Base-by-base conservation (phyloP, 768 basidiomycete genomes). In the Pulveroboletus sp. region DNA sequence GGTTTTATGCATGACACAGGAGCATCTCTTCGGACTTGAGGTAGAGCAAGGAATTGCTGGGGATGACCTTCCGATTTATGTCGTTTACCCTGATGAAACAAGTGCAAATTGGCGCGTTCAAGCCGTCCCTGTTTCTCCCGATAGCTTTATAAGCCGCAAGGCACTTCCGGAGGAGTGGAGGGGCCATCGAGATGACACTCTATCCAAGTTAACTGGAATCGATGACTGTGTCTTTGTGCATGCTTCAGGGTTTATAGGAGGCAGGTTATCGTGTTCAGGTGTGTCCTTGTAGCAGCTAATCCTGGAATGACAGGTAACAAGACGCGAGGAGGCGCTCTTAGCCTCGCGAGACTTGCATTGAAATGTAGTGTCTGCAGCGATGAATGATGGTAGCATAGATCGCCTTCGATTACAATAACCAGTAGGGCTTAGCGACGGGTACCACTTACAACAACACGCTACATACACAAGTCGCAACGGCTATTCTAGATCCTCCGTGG, bases 161-260 rank as follows among this genome's bases (percentile, higher is more conserved):
- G 83, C 93, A 2, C 73, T 99, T 36, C 96, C 96, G 2, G 93
- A 96, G 62, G 74, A 76, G 55, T 99, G 96, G 96, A 79, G 94
- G 54, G 96, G 96, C 6, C 69, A 93, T 35, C 76, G 96, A 41
- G 95, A 98, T 66, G 87, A 89, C 9, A 78, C 79, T 39, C 73
- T 99, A 36, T 87, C 85, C 41, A 71, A 79, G 56, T 69, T 80
- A 7, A 81, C 81, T 14, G 90, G 91, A 3, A 82, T 97, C 52
- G 78, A 81, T 0, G 92, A 85, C 1, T 79, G 94, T 45, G 81
- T 96, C 47, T 99, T 99, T 62, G 83, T 94, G 24, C 96, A 99
- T 70, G 92, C 94, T 1, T 88, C 86, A 51, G 96, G 96, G 8
- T 99, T 99, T 68, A 98, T 93, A 62, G 96, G 96, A 60, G 93